phyloP scores from a whole-genome alignment of 257 asterid species.

The Striga asiatica region DNA sequence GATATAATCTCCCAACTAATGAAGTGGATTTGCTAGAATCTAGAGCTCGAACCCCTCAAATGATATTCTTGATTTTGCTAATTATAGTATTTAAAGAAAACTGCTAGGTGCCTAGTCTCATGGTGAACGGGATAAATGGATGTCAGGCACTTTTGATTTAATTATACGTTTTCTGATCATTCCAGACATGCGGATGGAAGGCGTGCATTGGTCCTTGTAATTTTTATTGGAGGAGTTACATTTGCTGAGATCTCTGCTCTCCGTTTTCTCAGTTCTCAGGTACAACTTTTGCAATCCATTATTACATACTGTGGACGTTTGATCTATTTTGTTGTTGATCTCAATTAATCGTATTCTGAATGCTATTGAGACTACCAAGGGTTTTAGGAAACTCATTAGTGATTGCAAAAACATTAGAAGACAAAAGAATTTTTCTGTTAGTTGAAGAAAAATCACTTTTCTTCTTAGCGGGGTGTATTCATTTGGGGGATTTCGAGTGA shows the following conservation, averaged over 20 bases:
- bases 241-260: conserved; percentile 97
- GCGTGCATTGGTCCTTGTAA: conserved; percentile 85
- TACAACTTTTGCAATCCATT: conserved; percentile 1
- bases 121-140: background rate
- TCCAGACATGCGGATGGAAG: conserved; percentile 71
- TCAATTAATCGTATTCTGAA: too few relatives aligned
- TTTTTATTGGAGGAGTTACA: conserved; percentile 94
- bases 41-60: too few relatives aligned
- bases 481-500: too few relatives aligned
- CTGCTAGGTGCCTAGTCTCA: background rate
- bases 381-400: too few relatives aligned
- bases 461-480: too few relatives aligned
- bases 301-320: background rate
- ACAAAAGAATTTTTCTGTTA: too few relatives aligned
- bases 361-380: too few relatives aligned
- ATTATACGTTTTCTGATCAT: conserved; percentile 17
- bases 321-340: background rate
- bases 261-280: conserved; percentile 93
- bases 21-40: too few relatives aligned
- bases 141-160: background rate
- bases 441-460: too few relatives aligned
- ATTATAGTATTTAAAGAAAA: background rate
- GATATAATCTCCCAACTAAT: background rate
- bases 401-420: too few relatives aligned
- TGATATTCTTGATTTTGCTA: too few relatives aligned